phyloP scores from a whole-genome alignment of 306 rosid genomes.

The Castanopsis chinensis region DNA sequence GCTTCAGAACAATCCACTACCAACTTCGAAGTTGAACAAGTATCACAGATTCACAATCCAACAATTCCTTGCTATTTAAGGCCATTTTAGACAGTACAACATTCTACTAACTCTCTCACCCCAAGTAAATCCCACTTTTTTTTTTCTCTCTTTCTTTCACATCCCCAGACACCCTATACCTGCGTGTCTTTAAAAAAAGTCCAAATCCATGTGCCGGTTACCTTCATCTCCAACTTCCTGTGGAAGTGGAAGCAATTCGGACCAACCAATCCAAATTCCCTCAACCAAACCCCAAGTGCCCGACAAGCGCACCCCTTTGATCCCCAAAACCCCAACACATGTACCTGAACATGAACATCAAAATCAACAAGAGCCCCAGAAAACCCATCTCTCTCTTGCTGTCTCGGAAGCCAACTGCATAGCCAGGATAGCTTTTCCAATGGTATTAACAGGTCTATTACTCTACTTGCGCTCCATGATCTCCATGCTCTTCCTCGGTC shows the following conservation, averaged over 20 bases:
- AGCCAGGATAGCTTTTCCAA: constrained; percentile 53
- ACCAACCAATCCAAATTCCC: constrained; percentile 21
- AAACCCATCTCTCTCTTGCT: constrained; percentile 26
- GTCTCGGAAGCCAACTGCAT: constrained; percentile 53
- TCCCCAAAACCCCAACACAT: constrained; percentile 43
- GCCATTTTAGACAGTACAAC: too few relatives aligned
- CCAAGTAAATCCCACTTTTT: background rate
- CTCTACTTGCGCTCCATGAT: constrained; percentile 84
- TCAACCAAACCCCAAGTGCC: constrained; percentile 12
- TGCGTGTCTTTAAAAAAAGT: background rate
- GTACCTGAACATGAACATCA: background rate
- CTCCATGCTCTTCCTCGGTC: constrained; percentile 92
- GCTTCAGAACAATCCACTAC: background rate
- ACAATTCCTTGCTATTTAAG: too few relatives aligned
- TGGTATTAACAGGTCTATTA: constrained; percentile 67
- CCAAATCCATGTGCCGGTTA: constrained; percentile 33
- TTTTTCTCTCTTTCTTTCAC: constrained; percentile 9
- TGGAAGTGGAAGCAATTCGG: constrained; percentile 25
- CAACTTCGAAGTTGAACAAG: too few relatives aligned
- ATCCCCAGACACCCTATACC: too few relatives aligned
- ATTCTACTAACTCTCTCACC: background rate
- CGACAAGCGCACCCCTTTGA: constrained; percentile 38
- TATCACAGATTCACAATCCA: too few relatives aligned
- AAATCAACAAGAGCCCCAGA: constrained; percentile 7
- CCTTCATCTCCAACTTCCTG: constrained; percentile 21